Base-by-base conservation (phyloP, 805 yeast species). In the Pichia rugopelliculosa region DNA sequence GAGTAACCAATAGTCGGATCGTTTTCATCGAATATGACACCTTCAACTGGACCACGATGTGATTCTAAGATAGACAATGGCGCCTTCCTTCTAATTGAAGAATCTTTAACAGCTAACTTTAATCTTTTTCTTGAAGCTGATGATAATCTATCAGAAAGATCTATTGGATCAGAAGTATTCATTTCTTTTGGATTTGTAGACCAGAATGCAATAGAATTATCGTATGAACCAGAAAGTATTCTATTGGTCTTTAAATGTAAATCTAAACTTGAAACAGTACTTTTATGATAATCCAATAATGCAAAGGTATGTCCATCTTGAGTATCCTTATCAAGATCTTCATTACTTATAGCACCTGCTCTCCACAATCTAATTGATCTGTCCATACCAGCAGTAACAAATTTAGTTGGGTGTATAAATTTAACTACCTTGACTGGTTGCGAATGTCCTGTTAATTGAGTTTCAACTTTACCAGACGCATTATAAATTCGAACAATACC, bases 401-500 rank as follows among this genome's bases (percentile, higher is more conserved):
- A 71, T 65, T 90, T 77, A 7, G 87, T 78, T 42, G 82, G 77
- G 15, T 82, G 75, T 42, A 87, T 73, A 83, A 93, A 91, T 59
- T 80, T 77, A 24, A 88, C 96, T 15, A 86, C 75, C 62, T 84
- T 83, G 46, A 93, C 81, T 12, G 97, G 82, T 26, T 87, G 96
- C 17, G 85, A 79, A 65, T 93, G 99, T 24, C 97, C 98, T 45
- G 79, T 77, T 56, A 84, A 77, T 63, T 87, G 95, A 52, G 84
- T 79, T 56, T 80, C 83, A 10, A 90, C 84, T 43, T 78, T 74
- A 10, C 97, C 98, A 15, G 87, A 76, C 66, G 79, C 68, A 61
- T 87, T 82, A 81, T 90, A 93, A 11, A 93, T 80, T 54, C 98
- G 78, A 22, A 91, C 96, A 26, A 91, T 77, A 57, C 98, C 98